Conservation (phyloP, 108 stramenopile genomes). For the Skeletonema grethae region DNA sequence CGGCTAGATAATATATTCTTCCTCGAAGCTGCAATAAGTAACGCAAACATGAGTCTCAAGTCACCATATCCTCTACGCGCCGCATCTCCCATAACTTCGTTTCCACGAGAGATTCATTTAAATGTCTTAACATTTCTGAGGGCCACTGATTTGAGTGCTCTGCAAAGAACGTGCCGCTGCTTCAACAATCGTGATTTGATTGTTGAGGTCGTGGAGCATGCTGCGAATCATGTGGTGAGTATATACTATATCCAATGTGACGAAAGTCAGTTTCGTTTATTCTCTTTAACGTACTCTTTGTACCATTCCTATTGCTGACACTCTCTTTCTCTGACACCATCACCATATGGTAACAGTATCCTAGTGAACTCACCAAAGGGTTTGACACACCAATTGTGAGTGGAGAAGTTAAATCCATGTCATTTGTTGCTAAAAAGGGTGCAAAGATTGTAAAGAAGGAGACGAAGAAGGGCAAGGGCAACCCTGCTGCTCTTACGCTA, state of each 20-base stretch:
- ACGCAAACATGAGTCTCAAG: constrained; percentile 11
- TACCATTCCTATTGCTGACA: too few relatives aligned
- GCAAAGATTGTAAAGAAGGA: constrained; percentile 17
- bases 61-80: background rate
- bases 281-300: too few relatives aligned
- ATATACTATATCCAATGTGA: background rate
- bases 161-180: constrained; percentile 69
- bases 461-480: constrained; percentile 15
- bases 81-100: constrained; percentile 4
- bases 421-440: constrained; percentile 42
- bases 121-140: constrained; percentile 80
- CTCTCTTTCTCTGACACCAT: background rate
- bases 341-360: constrained; percentile 47
- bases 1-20: background rate
- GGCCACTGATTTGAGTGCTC: constrained; percentile 76
- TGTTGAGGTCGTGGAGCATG: constrained; percentile 56
- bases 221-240: constrained; percentile 64
- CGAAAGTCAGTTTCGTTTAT: too few relatives aligned
- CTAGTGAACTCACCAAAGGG: constrained; percentile 67
- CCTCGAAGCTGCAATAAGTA: background rate
- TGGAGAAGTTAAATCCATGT: constrained; percentile 46
- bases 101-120: constrained; percentile 74
- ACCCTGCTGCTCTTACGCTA: background rate
- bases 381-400: constrained; percentile 57
- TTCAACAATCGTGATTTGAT: constrained; percentile 70